Conservation (phyloP, 257 asterid genomes). For the Ophiorrhiza pumila region DNA sequence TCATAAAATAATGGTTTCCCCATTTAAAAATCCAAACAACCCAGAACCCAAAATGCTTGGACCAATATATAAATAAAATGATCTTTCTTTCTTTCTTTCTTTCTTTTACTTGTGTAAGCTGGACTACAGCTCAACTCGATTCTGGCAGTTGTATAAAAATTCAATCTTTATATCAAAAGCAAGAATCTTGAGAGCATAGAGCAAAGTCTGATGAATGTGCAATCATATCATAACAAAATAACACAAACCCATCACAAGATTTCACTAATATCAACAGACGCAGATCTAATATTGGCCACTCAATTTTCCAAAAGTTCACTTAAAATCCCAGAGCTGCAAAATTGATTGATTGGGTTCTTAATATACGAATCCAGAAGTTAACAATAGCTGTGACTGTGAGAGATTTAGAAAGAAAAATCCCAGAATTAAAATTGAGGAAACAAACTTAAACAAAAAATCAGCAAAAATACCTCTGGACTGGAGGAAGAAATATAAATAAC, state of each 20-base stretch:
- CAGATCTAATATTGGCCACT: constrained; percentile 15
- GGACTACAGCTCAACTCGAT: constrained; percentile 4
- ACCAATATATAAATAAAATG: background rate
- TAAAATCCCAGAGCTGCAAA: background rate
- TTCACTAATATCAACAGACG: background rate
- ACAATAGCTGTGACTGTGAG: background rate
- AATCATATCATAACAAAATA: constrained; percentile 1
- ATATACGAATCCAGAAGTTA: background rate
- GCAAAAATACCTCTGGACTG: background rate
- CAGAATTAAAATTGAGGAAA: background rate
- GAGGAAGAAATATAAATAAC: background rate
- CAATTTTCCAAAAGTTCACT: background rate
- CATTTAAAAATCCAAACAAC: constrained; percentile 33
- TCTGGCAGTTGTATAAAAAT: background rate
- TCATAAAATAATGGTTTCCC: constrained; percentile 87
- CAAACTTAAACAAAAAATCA: background rate
- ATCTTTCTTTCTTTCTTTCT: background rate
- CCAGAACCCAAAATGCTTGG: background rate
- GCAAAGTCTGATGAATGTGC: background rate
- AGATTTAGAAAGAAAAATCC: background rate
- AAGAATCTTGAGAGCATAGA: constrained; percentile 4
- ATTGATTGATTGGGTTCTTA: background rate
- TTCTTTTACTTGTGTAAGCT: background rate
- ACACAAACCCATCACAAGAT: constrained; percentile 10
- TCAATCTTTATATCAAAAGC: background rate